Percentiles rank a stretch among this genome's conserved stretches.
Evolutionary conservation across 2,329 filamentous ascomycete genomes (phyloP).

Genomic region (Colletotrichum agaves): DNA sequence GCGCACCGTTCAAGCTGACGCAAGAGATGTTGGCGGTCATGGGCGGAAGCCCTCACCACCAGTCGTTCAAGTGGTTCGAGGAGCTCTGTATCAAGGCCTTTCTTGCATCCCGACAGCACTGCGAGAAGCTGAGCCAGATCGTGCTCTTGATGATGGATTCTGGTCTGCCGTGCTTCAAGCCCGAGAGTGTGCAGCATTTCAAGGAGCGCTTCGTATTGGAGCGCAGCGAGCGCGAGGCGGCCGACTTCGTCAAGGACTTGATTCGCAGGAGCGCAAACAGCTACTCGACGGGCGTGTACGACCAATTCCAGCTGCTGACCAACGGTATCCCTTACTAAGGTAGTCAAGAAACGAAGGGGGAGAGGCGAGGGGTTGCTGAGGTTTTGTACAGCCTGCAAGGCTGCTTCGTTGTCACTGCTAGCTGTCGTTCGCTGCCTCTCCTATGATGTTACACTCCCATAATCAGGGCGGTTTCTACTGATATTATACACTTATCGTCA

Average conservation of each 20-base stretch:
- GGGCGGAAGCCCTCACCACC: slow-evolving; percentile 85
- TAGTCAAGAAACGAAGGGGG: not conserved
- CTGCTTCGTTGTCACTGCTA: not conserved
- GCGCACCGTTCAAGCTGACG: slow-evolving; percentile 97
- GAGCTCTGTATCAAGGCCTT: slow-evolving; percentile 97
- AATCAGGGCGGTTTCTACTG: not conserved
- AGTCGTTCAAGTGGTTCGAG: slow-evolving; percentile 95
- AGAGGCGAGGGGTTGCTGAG: not conserved
- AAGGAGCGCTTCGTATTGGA: slow-evolving; percentile 92
- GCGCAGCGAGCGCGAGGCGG: slow-evolving; percentile 90
- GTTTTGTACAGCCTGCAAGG: not conserved
- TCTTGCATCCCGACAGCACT: slow-evolving; percentile 85
- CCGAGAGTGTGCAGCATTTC: slow-evolving; percentile 93
- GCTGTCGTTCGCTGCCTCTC: not conserved
- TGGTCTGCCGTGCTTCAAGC: slow-evolving; percentile 97
- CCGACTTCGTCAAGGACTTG: slow-evolving; percentile 90
- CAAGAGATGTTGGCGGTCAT: slow-evolving; percentile 99
- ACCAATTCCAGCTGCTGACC: slow-evolving; percentile 96
- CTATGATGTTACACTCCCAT: not conserved
- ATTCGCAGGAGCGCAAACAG: slow-evolving; percentile 91
- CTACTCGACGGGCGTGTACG: slow-evolving; percentile 93
- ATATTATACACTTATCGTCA: not conserved
- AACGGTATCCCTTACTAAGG: slow-evolving; percentile 93
- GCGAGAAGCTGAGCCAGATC: slow-evolving; percentile 88
- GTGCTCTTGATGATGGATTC: slow-evolving; percentile 96